These are phyloP conservation scores for Penicillium sp. DNA, from an alignment of 2,329 filamentous ascomycete genomes.

Conservation along the genomic window DNA sequence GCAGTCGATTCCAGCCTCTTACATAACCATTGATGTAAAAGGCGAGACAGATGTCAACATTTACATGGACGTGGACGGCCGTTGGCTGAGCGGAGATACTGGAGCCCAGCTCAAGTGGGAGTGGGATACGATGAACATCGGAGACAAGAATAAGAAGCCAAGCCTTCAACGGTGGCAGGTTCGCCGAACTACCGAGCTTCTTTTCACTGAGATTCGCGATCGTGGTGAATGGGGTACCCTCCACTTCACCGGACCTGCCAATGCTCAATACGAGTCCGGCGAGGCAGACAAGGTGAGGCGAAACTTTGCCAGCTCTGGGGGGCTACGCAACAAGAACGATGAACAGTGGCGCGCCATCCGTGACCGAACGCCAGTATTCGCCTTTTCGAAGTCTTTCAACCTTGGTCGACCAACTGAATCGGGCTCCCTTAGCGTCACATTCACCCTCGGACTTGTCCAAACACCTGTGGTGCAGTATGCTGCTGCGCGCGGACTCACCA, in stretches of 20 bases:
- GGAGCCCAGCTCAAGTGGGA: constrained; percentile 70
- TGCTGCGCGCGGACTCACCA: constrained; percentile 69
- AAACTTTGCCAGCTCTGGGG: constrained; percentile 66
- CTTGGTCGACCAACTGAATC: constrained; percentile 40
- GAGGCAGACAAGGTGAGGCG: constrained; percentile 64
- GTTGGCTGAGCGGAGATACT: constrained; percentile 78
- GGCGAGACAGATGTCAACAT: constrained; percentile 62
- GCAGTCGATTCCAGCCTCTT: constrained; percentile 79
- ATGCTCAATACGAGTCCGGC: constrained; percentile 68
- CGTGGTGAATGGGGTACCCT: constrained; percentile 81
- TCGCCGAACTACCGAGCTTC: constrained; percentile 53
- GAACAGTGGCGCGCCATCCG: constrained; percentile 66
- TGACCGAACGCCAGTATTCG: constrained; percentile 78
- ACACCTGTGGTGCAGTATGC: constrained; percentile 78
- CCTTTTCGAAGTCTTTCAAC: constrained; percentile 67
- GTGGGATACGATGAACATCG: constrained; percentile 48
- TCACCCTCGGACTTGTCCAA: constrained; percentile 75
- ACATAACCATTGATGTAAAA: constrained; percentile 68
- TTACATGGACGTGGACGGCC: constrained; percentile 68
- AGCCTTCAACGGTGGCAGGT: constrained; percentile 46
- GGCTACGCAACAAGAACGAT: constrained; percentile 66
- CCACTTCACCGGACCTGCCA: constrained; percentile 69
- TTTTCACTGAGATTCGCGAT: constrained; percentile 72
- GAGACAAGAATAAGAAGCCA: constrained; percentile 39
- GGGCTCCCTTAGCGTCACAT: constrained; percentile 60